A percentile compares a stretch with the other conserved stretches of the same genome.
Evolutionary conservation across 106 monocot species (phyloP).

Genomic region (Phalaenopsis aphrodite): DNA sequence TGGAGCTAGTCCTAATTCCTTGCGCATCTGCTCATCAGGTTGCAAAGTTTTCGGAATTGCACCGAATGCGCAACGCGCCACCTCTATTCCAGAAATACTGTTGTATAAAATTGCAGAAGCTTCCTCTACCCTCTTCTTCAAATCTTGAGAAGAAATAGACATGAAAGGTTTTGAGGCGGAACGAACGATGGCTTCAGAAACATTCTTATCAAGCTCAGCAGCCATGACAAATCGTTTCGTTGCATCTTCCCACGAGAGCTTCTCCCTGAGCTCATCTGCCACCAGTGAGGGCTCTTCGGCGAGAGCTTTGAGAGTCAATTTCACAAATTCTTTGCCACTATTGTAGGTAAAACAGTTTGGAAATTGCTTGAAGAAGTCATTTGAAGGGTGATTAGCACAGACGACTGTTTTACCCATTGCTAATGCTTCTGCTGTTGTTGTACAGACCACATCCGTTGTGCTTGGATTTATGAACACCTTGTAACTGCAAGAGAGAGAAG

Average conservation of each 20-base stretch:
- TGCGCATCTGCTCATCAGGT: constrained; percentile 48
- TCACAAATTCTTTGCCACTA: constrained; percentile 38
- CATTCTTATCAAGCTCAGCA: constrained; percentile 28
- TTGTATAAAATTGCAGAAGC: constrained; percentile 54
- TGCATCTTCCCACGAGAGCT: constrained; percentile 72
- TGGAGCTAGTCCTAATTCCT: constrained; percentile 38
- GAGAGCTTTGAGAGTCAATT: constrained; percentile 35
- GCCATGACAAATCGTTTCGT: constrained; percentile 42
- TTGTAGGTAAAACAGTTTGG: constrained; percentile 64
- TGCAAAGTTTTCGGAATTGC: constrained; percentile 48
- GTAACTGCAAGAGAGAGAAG: constrained; percentile 46
- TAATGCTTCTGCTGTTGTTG: constrained; percentile 85
- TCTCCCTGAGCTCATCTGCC: constrained; percentile 37
- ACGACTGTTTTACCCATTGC: constrained; percentile 81
- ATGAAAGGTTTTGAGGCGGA: constrained; percentile 16
- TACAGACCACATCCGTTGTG: constrained; percentile 93
- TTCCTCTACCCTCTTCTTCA: constrained; percentile 30
- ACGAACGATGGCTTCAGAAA: not conserved
- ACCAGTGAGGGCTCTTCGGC: constrained; percentile 40
- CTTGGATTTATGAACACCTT: constrained; percentile 82
- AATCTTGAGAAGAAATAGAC: constrained; percentile 24
- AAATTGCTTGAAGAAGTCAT: constrained; percentile 78
- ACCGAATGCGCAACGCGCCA: constrained; percentile 42
- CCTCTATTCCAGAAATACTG: constrained; percentile 46
- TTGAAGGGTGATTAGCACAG: constrained; percentile 77